A percentile compares a stretch with the other conserved stretches of the same genome.
These are phyloP conservation scores for Saccharomyces hybrid DNA, from an alignment of 1,139 yeast genomes.

Conservation along the genomic window DNA sequence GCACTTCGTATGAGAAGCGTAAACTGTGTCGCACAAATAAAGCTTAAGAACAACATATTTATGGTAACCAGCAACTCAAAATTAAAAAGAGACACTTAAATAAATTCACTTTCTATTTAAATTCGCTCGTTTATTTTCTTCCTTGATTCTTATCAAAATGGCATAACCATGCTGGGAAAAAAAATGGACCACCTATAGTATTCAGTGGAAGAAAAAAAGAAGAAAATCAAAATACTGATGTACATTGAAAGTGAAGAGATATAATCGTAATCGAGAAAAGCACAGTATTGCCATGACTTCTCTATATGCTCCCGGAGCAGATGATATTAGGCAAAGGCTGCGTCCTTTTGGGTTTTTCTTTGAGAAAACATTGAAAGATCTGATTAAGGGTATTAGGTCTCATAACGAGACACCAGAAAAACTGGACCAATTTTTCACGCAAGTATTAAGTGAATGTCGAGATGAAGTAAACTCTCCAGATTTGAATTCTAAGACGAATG, in stretches of 20 bases:
- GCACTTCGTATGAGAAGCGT: too few species aligned
- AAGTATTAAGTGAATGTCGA: constrained; percentile 77
- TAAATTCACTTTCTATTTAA: too few species aligned
- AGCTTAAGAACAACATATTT: neutral
- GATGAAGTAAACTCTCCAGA: constrained; percentile 74
- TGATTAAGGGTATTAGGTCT: constrained; percentile 82
- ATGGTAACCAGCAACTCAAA: neutral
- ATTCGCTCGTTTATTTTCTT: neutral
- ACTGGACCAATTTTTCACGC: constrained; percentile 57
- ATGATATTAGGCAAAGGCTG: constrained; percentile 43
- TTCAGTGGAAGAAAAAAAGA: too few species aligned
- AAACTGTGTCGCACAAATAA: too few species aligned
- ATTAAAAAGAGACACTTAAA: too few species aligned
- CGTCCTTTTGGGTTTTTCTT: constrained; percentile 82
- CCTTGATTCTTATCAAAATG: too few species aligned
- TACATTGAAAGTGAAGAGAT: neutral
- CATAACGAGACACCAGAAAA: constrained; percentile 74
- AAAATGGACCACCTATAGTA: too few species aligned
- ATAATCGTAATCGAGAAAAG: neutral
- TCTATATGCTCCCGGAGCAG: constrained; percentile 23
- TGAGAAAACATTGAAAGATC: constrained; percentile 79
- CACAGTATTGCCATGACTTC: constrained; percentile 17
- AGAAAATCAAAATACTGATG: neutral
- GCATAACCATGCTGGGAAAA: too few species aligned
- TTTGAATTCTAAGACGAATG: constrained; percentile 82